These are phyloP conservation scores for Flaveria brownii DNA, from an alignment of 129 eudicot species.

Conservation along the genomic window DNA sequence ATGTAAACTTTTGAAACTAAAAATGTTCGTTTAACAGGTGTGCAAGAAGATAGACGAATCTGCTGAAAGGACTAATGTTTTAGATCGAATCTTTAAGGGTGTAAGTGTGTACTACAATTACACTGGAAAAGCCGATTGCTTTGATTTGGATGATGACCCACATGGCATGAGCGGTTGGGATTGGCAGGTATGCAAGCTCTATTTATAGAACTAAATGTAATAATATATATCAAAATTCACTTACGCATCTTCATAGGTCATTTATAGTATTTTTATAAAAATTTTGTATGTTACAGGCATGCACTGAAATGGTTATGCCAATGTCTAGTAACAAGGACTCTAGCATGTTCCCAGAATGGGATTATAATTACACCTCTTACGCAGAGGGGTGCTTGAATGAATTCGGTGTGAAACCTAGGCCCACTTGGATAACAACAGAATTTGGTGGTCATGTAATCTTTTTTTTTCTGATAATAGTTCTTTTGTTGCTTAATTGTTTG, in stretches of 20 bases:
- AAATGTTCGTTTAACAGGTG: constrained; percentile 43
- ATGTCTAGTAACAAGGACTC: constrained; percentile 52
- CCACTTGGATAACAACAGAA: constrained; percentile 86
- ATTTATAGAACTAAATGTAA: not conserved
- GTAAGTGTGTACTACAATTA: constrained; percentile 77
- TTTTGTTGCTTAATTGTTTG: not conserved
- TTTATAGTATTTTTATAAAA: not conserved
- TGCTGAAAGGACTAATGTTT: constrained; percentile 55
- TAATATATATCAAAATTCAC: not conserved
- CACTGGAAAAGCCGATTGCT: constrained; percentile 70
- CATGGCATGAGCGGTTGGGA: constrained; percentile 94
- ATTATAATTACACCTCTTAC: constrained; percentile 48
- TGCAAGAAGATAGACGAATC: constrained; percentile 65
- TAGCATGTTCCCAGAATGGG: constrained; percentile 78
- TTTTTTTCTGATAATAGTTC: not conserved
- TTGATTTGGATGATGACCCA: constrained; percentile 81
- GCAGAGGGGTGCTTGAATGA: constrained; percentile 55
- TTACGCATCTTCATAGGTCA: not conserved
- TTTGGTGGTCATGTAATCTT: constrained; percentile 82
- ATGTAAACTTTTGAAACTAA: constrained; percentile 4
- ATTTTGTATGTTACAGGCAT: constrained; percentile 53
- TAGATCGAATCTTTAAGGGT: constrained; percentile 72
- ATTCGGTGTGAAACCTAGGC: constrained; percentile 66
- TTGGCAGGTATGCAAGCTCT: constrained; percentile 69
- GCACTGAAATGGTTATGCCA: constrained; percentile 99